Evolutionary conservation across 2,329 filamentous ascomycete species (phyloP).

Genomic region (Leptodontidium sp.): DNA sequence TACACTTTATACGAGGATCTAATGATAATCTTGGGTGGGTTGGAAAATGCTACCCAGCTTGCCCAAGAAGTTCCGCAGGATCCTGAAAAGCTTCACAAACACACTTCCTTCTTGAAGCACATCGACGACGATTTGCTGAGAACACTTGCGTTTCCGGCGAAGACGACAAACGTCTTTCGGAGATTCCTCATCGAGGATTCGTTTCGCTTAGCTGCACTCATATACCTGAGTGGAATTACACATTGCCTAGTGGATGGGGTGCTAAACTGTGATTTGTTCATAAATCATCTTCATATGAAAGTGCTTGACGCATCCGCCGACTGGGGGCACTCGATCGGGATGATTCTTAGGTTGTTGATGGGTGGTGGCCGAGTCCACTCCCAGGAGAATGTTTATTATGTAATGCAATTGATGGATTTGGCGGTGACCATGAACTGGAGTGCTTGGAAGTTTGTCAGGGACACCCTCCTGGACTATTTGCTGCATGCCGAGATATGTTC

Average conservation of each 20-base stretch:
- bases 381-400: neutral
- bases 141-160: neutral
- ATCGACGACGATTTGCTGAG: neutral
- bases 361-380: neutral
- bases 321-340: neutral
- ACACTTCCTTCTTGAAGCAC: neutral
- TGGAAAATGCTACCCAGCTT: too few species aligned
- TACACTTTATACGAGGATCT: too few species aligned
- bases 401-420: neutral
- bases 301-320: neutral
- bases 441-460: conserved; percentile 10
- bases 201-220: conserved; percentile 5
- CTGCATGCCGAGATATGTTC: conserved; percentile 5
- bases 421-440: conserved; percentile 4
- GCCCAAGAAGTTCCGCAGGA: too few species aligned
- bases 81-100: neutral
- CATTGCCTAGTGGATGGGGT: neutral
- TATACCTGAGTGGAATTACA: conserved; percentile 4
- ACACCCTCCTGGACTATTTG: conserved; percentile 1
- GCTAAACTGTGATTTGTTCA: neutral
- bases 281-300: neutral
- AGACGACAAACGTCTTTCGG: neutral
- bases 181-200: conserved; percentile 11
- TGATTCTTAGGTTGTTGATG: conserved; percentile 7
- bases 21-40: too few species aligned